Percentiles rank a stretch among this genome's conserved stretches.
phyloP scores from a whole-genome alignment of 2,329 filamentous ascomycete species.

The Ceratocystis papillata region DNA sequence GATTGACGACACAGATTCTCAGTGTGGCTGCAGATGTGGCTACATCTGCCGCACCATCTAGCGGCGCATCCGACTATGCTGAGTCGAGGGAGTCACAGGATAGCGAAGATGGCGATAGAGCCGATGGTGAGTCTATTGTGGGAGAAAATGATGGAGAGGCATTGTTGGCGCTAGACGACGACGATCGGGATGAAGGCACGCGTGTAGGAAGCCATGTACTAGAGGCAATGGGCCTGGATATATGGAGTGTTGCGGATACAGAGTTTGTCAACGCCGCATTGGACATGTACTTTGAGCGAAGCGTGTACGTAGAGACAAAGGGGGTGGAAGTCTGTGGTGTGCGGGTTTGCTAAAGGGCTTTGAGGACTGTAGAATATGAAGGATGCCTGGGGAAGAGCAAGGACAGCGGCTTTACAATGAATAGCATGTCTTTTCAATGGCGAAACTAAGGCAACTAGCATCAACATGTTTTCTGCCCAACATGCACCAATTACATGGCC shows the following conservation, averaged over 20 bases:
- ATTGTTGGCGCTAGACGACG: conserved; percentile 30
- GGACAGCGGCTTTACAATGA: neutral
- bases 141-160: conserved; percentile 32
- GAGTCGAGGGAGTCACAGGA: conserved; percentile 29
- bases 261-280: conserved; percentile 55
- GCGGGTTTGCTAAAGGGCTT: conserved; percentile 46
- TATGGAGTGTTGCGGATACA: conserved; percentile 63
- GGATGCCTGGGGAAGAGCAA: neutral
- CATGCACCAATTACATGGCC: too few species aligned
- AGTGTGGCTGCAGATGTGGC: conserved; percentile 51
- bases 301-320: conserved; percentile 53
- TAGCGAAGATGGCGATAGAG: conserved; percentile 27
- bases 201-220: conserved; percentile 54
- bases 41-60: conserved; percentile 36
- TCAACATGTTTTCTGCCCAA: too few species aligned
- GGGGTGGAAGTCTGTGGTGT: conserved; percentile 67
- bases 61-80: conserved; percentile 29
- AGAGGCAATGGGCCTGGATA: conserved; percentile 62
- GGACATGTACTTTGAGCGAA: conserved; percentile 54
- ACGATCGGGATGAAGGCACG: conserved; percentile 29
- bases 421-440: too few species aligned
- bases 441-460: too few species aligned
- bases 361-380: too few species aligned
- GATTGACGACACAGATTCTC: conserved; percentile 57
- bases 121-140: conserved; percentile 12